Percentiles rank a stretch among this genome's conserved stretches.
These are phyloP conservation scores for Fusarium azukiicola DNA, from an alignment of 2,329 filamentous ascomycete species.

Conservation along the genomic window DNA sequence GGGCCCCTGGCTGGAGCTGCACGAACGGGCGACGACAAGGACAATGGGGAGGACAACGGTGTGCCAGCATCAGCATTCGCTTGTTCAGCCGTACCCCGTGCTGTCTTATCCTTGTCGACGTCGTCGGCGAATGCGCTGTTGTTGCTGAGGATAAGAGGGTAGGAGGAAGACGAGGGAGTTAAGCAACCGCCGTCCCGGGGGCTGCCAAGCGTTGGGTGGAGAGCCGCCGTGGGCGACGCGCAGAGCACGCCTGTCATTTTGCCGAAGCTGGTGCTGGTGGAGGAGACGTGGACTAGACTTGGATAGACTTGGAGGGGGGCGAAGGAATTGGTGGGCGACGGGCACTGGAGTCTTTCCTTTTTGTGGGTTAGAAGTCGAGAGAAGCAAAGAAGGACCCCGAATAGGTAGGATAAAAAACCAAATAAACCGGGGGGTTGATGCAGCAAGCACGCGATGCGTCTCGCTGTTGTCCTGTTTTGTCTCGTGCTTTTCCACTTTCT, in stretches of 20 bases:
- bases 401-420: constrained; percentile 35
- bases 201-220: constrained; percentile 74
- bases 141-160: constrained; percentile 44
- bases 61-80: constrained; percentile 20
- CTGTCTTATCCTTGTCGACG: constrained; percentile 30
- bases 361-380: constrained; percentile 29
- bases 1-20: constrained; percentile 28
- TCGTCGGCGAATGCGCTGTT: constrained; percentile 43
- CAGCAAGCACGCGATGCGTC: constrained; percentile 45
- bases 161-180: constrained; percentile 44
- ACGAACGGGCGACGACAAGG: constrained; percentile 33
- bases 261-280: constrained; percentile 45
- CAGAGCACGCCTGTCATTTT: constrained; percentile 54
- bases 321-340: constrained; percentile 39
- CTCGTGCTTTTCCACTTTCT: constrained; percentile 41
- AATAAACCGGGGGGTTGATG: constrained; percentile 34
- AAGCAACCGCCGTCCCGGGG: constrained; percentile 46
- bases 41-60: constrained; percentile 34
- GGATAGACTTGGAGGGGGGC: constrained; percentile 36
- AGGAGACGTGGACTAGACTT: constrained; percentile 40
- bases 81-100: constrained; percentile 27
- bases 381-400: constrained; percentile 28
- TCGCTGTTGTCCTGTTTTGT: constrained; percentile 39
- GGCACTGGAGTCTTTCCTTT: constrained; percentile 32
- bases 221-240: constrained; percentile 69